Percentiles rank a stretch among this genome's conserved stretches.
phyloP scores from a whole-genome alignment of 305 asterid genomes.

The Ruellia speciosa region DNA sequence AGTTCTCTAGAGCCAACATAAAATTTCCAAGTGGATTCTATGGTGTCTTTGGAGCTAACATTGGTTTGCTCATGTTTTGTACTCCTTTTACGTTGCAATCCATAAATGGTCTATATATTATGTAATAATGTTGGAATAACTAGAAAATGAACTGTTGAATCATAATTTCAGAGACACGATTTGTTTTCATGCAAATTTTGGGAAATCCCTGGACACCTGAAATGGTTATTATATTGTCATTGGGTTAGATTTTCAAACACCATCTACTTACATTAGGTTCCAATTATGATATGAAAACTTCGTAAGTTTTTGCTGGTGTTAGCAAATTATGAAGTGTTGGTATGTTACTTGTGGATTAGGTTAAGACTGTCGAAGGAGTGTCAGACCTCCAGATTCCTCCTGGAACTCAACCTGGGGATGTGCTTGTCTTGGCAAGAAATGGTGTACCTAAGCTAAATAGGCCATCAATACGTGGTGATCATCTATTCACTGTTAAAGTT shows the following conservation, averaged over 20 bases:
- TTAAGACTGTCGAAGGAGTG: conserved; percentile 88
- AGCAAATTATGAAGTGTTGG: conserved; percentile 17
- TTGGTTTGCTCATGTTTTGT: too few species aligned
- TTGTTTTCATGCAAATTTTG: background rate
- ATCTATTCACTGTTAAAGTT: conserved; percentile 81
- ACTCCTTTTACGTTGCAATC: too few species aligned
- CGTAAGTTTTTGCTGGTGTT: conserved; percentile 6
- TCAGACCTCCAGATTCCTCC: conserved; percentile 91
- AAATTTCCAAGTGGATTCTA: too few species aligned
- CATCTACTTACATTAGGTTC: conserved; percentile 7
- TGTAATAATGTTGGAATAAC: background rate
- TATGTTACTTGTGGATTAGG: conserved; percentile 43
- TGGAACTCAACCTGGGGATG: conserved; percentile 98
- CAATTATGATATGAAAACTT: conserved; percentile 10
- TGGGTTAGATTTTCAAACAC: background rate
- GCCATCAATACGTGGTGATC: conserved; percentile 97
- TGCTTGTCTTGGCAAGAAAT: conserved; percentile 89
- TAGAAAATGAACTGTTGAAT: background rate
- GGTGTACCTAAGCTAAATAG: conserved; percentile 94
- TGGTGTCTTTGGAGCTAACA: too few species aligned
- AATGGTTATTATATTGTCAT: too few species aligned
- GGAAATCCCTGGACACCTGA: too few species aligned
- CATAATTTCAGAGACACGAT: background rate
- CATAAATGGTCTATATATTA: too few species aligned
- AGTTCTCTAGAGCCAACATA: too few species aligned